Conservation (phyloP, 306 rosid species). For the Lithocarpus polystachyus region DNA sequence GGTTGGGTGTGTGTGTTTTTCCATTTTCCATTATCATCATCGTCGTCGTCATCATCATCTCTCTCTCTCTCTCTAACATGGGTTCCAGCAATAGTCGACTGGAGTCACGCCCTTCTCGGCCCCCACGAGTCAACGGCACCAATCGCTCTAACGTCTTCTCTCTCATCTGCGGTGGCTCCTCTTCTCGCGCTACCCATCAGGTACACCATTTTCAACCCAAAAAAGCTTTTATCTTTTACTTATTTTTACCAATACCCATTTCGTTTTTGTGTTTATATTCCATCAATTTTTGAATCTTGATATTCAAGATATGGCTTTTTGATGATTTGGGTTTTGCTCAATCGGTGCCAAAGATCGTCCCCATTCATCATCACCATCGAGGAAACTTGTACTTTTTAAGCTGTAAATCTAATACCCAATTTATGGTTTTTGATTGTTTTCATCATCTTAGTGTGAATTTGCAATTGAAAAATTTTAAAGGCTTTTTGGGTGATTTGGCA, state of each 20-base stretch:
- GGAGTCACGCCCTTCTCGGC: constrained; percentile 54
- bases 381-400: not conserved
- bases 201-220: constrained; percentile 20
- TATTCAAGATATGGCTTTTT: constrained; percentile 16
- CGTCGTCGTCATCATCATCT: constrained; percentile 4
- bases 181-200: constrained; percentile 60
- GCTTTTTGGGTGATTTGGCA: not conserved
- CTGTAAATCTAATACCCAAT: not conserved
- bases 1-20: constrained; percentile 38
- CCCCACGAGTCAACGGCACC: constrained; percentile 51
- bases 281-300: constrained; percentile 1
- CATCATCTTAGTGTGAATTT: not conserved
- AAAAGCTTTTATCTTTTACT: not conserved
- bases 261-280: constrained; percentile 3
- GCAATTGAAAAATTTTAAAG: not conserved
- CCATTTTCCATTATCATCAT: constrained; percentile 28
- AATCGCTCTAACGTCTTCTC: constrained; percentile 61
- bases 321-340: constrained; percentile 20
- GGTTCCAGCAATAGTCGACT: constrained; percentile 68
- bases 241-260: constrained; percentile 5
- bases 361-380: not conserved
- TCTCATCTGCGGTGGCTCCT: constrained; percentile 71
- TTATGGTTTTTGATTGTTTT: not conserved
- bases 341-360: constrained; percentile 15
- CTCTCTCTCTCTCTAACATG: constrained; percentile 36